Conservation (phyloP, 2,329 filamentous ascomycete genomes). For the Colletotrichum sp. region DNA sequence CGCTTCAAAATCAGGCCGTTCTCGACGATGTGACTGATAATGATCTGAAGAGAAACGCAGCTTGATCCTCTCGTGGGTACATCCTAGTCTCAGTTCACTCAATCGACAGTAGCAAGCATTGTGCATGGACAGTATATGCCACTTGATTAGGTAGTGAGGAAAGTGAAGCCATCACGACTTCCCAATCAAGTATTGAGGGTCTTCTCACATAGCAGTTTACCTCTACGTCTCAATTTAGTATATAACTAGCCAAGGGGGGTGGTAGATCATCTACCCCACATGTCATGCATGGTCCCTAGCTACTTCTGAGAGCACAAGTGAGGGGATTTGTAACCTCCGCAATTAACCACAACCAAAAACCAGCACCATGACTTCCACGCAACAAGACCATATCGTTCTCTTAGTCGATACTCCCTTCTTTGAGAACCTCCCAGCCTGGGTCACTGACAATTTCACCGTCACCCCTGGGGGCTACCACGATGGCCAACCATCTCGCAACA, state of each 20-base stretch:
- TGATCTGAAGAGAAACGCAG: neutral
- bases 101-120: neutral
- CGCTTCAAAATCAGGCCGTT: neutral
- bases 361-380: neutral
- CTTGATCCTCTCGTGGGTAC: neutral
- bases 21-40: neutral
- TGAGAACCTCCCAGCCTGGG: neutral
- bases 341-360: neutral
- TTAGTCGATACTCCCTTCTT: neutral
- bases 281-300: neutral
- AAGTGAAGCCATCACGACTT: neutral
- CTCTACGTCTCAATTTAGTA: neutral
- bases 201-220: neutral
- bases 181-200: neutral
- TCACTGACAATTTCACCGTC: neutral
- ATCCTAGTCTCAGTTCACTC: neutral
- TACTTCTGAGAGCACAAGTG: neutral
- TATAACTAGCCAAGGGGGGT: neutral
- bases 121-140: neutral
- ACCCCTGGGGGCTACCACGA: neutral
- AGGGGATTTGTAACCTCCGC: neutral
- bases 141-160: neutral
- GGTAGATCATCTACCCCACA: neutral
- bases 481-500: neutral
- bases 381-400: neutral